A percentile compares a stretch with the other conserved stretches of the same genome.
Evolutionary conservation across 1,139 yeast species (phyloP).

Genomic region (Arxiozyma bovina): DNA sequence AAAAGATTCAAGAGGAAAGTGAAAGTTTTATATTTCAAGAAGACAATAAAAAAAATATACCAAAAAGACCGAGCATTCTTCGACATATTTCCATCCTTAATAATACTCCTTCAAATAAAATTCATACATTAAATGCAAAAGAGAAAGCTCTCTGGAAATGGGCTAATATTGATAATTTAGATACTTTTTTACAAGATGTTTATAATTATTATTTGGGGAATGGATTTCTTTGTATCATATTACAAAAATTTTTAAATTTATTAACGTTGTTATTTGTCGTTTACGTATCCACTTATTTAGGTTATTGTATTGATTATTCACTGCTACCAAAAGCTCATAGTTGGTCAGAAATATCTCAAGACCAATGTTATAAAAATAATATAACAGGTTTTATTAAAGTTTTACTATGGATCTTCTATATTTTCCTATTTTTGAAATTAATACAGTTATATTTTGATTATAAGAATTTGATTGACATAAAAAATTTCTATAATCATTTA

Average conservation of each 20-base stretch:
- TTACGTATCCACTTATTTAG: conserved; percentile 64
- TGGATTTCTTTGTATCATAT: conserved; percentile 69
- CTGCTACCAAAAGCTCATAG: conserved; percentile 33
- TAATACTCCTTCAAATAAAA: conserved; percentile 25
- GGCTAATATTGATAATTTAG: conserved; percentile 92
- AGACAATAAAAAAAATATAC: conserved; percentile 5
- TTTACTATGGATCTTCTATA: conserved; percentile 52
- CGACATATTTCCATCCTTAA: conserved; percentile 23
- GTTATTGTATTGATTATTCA: conserved; percentile 74
- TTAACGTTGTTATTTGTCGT: conserved; percentile 70
- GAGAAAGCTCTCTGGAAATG: conserved; percentile 89
- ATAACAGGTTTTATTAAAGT: conserved; percentile 42
- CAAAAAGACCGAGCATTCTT: conserved; percentile 22
- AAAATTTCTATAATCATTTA: conserved; percentile 40
- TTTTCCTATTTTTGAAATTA: conserved; percentile 47
- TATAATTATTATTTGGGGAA: conserved; percentile 79
- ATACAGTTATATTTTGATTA: conserved; percentile 50
- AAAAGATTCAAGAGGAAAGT: not conserved
- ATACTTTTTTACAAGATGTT: conserved; percentile 71
- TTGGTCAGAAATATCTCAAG: conserved; percentile 44
- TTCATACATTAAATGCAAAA: conserved; percentile 40
- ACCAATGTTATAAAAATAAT: conserved; percentile 50
- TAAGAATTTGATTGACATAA: conserved; percentile 31
- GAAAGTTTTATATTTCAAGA: conserved; percentile 9
- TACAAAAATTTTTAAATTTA: conserved; percentile 58